A percentile compares a stretch with the other conserved stretches of the same genome.
phyloP scores from a whole-genome alignment of 1,139 yeast species.

The Diutina mesorugosa region DNA sequence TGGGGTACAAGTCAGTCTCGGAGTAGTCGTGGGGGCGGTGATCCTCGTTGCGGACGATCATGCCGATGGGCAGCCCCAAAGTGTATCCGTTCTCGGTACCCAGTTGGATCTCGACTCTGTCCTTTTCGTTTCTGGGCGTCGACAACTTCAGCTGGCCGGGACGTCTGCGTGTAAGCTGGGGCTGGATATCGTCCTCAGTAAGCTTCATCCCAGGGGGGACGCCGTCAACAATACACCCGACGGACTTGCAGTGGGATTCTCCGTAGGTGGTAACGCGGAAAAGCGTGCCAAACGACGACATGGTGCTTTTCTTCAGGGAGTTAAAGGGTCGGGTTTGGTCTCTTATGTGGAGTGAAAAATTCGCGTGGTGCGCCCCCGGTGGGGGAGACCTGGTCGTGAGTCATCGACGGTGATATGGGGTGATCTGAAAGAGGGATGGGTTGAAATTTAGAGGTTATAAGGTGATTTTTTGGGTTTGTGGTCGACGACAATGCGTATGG shows the following conservation, averaged over 20 bases:
- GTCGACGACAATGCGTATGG: not conserved
- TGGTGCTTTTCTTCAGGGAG: constrained; percentile 5
- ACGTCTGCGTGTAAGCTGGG: constrained; percentile 91
- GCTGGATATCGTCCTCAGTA: constrained; percentile 81
- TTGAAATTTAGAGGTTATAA: no score
- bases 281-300: constrained; percentile 33
- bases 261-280: constrained; percentile 86
- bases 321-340: not conserved
- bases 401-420: not conserved
- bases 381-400: not conserved
- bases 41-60: constrained; percentile 87
- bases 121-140: constrained; percentile 94
- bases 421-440: not conserved
- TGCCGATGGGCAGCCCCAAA: constrained; percentile 89
- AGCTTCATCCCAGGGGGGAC: constrained; percentile 90
- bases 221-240: constrained; percentile 97
- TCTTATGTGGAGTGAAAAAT: not conserved
- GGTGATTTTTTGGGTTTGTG: not conserved
- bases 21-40: constrained; percentile 94
- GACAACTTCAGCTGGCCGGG: constrained; percentile 92
- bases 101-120: constrained; percentile 80
- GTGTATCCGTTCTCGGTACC: constrained; percentile 90
- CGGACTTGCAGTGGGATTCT: constrained; percentile 96
- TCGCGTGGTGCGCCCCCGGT: not conserved
- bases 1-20: constrained; percentile 88